Evolutionary conservation across 176 grass and related monocot species (phyloP), one percentile per base, ranked within the genome.

Genomic region (Guadua angustifolia): DNA sequence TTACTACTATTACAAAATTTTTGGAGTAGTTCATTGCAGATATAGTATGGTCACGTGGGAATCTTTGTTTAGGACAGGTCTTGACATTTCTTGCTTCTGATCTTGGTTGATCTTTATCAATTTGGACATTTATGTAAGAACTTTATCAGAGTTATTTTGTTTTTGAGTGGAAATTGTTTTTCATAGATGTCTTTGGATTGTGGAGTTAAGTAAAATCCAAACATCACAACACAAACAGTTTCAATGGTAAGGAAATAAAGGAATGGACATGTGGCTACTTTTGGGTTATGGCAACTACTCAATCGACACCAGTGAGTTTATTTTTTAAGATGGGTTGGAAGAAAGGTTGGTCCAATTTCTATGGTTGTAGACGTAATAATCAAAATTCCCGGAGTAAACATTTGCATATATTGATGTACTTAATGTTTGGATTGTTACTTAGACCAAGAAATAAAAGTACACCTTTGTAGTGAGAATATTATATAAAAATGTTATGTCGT

Each of bases 401-500:
- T 74, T 65, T 83, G 69, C 32, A 49, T 74, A 36, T 65, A 52
- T 65, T 51, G 0, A 52, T 33, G 43, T 77, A 16, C 39, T 66
- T 60, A 33, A 81, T 72, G 25, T 71, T 19, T 71, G 69, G 6
- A 18, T 49, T 92, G 35, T 61, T 61, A 69, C 25, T 12, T 11
- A 35, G 5, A 63, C 69, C 9, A 46, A 77, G 25, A 64, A 78
- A 58, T 59, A 62, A 62, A 71, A n/a, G 21, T 77, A 14, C 52
- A 49, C 65, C 21, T 15, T 39, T 75, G 78, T 60, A 87, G 21
- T 76, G 7, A 80, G 29, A 49, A 69, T 56, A 82, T 82, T 77
- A 38, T 60, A 42, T 61, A 49, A 51, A 51, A 61, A 26, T 69
- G 18, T 49, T 79, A 71, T 74, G 32, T 15, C 16, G 0, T 66